Evolutionary conservation across 2,329 filamentous ascomycete genomes (phyloP).

Genomic region (Rhynchosporium agropyri): DNA sequence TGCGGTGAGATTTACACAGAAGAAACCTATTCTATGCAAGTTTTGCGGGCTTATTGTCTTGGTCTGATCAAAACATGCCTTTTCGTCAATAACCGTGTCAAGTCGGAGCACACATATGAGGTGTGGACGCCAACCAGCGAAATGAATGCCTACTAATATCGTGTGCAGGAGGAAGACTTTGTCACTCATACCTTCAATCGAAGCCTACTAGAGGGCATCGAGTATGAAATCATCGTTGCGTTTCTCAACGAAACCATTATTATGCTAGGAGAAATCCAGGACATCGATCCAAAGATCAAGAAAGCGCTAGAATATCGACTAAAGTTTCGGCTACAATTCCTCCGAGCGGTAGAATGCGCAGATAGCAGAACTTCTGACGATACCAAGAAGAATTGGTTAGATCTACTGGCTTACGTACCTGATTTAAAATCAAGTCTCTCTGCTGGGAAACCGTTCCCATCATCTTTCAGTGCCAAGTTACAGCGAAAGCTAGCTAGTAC

Average conservation of each 20-base stretch:
- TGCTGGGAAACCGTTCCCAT: conserved; percentile 66
- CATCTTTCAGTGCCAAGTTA: conserved; percentile 87
- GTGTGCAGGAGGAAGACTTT: conserved; percentile 87
- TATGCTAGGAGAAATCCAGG: conserved; percentile 30
- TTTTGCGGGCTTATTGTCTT: conserved; percentile 84
- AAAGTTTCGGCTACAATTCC: conserved; percentile 64
- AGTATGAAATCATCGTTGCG: conserved; percentile 46
- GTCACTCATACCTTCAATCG: conserved; percentile 89
- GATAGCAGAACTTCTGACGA: conserved; percentile 50
- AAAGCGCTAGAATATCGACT: conserved; percentile 67
- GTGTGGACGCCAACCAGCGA: conserved; percentile 47
- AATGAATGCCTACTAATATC: conserved; percentile 8
- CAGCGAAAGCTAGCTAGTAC: conserved; percentile 92
- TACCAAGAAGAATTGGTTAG: conserved; percentile 48
- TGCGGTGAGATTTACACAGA: conserved; percentile 33
- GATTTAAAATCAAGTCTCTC: conserved; percentile 60
- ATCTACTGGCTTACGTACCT: conserved; percentile 50
- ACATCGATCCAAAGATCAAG: conserved; percentile 43
- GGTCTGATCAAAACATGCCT: conserved; percentile 82
- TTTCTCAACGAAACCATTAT: conserved; percentile 42
- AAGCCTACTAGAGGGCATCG: conserved; percentile 68
- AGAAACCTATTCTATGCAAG: conserved; percentile 56
- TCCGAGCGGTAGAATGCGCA: conserved; percentile 54
- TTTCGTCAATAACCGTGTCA: conserved; percentile 75
- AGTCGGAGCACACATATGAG: conserved; percentile 88